These are phyloP conservation scores for Ophiostoma piceae DNA, from an alignment of 2,329 filamentous ascomycete genomes.

Conservation along the genomic window DNA sequence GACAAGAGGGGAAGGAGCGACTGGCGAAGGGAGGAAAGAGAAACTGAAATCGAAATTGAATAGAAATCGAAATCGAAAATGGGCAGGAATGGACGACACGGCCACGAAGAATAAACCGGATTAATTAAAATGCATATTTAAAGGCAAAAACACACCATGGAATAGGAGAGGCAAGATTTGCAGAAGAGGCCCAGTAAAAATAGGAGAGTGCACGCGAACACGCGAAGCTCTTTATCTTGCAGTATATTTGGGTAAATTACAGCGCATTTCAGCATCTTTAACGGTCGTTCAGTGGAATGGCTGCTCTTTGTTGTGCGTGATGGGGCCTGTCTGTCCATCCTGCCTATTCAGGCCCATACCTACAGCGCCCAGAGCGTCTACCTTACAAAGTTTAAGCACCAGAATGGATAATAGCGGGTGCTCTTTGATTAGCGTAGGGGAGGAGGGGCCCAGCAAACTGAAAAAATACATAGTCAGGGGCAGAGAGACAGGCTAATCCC, in stretches of 20 bases:
- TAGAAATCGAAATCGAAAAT: neutral
- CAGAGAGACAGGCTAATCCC: constrained; percentile 10
- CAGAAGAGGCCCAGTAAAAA: constrained; percentile 14
- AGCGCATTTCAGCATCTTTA: neutral
- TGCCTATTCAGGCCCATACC: neutral
- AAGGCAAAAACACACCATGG: neutral
- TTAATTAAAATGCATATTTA: neutral
- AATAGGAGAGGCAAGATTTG: constrained; percentile 15
- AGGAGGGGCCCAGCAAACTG: constrained; percentile 6
- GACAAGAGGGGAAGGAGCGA: constrained; percentile 16
- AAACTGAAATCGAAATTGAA: neutral
- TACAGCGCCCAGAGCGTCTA: neutral
- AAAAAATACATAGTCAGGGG: constrained; percentile 17
- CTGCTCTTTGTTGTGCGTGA: neutral
- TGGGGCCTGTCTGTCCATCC: neutral
- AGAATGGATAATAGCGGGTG: constrained; percentile 12
- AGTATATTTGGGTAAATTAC: neutral
- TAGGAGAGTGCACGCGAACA: neutral
- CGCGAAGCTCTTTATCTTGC: neutral
- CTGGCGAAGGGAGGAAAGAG: constrained; percentile 19
- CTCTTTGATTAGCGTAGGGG: constrained; percentile 21
- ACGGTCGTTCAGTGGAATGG: neutral
- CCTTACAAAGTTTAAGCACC: neutral
- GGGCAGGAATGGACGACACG: constrained; percentile 20
- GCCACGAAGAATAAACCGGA: constrained; percentile 21